Base-by-base conservation (phyloP, 1,284 basidiomycete genomes). In the Moniliophthora roreri region DNA sequence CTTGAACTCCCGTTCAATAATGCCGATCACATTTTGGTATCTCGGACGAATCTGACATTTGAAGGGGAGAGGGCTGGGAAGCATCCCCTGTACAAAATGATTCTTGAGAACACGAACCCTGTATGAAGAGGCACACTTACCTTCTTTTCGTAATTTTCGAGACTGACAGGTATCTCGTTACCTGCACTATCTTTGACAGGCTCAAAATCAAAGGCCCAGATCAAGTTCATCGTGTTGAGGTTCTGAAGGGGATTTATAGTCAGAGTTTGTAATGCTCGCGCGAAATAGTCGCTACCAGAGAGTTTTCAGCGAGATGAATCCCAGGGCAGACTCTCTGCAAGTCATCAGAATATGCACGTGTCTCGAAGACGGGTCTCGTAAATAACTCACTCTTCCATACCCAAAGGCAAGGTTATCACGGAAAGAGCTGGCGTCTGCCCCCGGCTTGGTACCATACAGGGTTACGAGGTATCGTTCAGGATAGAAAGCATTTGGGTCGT, bases 251-350 rank as follows among this genome's bases (percentile, higher is more conserved):
- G 28, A 11, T 32, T 6, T 6, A 32, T 6, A 32, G 11, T 11
- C 28, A 32, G 28, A 32, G 28, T 32, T 32, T 32, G 28, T 6
- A 6, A 32, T 32, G 28, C 6, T 11, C 11, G 28, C 11, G 11
- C 28, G 11, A 32, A 32, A 32, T 32, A 11, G 11, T 11, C 28
- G 11, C 28, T 44, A 44, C 41, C 41, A 44, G 41, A 11, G 66
- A 63, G n/a, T 66, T 59, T 38, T 69, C 62, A n/a, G 66, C 68
- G n/a, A 69, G 55, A 38, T 57, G 52, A 4, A 66, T 62, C 9
- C 68, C 68, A 4, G 67, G 68, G 48, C 68, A 69, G 40, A 66
- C 60, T 58, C 68, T 45, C 58, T 60, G 24, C 3, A 24, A 20
- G 16, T 15, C 28, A 5, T 28, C 50, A 47, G 18, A 26, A 23